Base-by-base conservation (phyloP, 2,329 filamentous ascomycete genomes). In the Talaromyces sp. region DNA sequence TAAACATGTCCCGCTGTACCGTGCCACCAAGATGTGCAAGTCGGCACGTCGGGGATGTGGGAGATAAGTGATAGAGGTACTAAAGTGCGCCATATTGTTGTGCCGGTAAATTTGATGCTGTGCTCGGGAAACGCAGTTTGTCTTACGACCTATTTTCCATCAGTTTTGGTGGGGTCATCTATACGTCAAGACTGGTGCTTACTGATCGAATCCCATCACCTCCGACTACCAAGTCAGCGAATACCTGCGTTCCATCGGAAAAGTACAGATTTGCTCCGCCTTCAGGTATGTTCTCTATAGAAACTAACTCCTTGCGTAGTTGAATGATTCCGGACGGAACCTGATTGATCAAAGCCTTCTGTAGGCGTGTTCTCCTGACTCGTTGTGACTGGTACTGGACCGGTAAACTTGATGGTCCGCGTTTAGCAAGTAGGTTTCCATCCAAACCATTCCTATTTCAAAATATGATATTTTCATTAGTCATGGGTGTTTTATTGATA, bases 161-260 rank as follows among this genome's bases (percentile, higher is more conserved):
- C 17, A 39, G 56, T 6, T 3, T 45, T 50, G 22, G 11, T 33
- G 5, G 50, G 35, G 9, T 11, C 27, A 19, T 19, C 10, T 10
- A 37, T 3, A 37, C 9, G 35, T 11, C 9, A 37, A 13, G 1
- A 25, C 8, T 39, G 39, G 52, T 15, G 66, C 73, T 41, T 68
- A 83, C 79, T 4, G 82, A 84, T 64, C 82, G 79, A 61, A 85
- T 85, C 2, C 84, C 82, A 69, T 86, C 82, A 4, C 82, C 84
- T 0, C 83, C 84, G 2, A 86, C 77, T 0, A 85, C 76, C 0
- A 86, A 70, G 67, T 84, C 83, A 2, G 78, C 78, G 17, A 64
- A 67, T 2, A 63, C 63, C 13, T 76, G 71, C 2, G 77, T 78
- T 0, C 79, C 78, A 67, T 86, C 83, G 13, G 80, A 75, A 64